Base-by-base conservation (phyloP, 2,329 filamentous ascomycete species). In the Epichloe bromicola region DNA sequence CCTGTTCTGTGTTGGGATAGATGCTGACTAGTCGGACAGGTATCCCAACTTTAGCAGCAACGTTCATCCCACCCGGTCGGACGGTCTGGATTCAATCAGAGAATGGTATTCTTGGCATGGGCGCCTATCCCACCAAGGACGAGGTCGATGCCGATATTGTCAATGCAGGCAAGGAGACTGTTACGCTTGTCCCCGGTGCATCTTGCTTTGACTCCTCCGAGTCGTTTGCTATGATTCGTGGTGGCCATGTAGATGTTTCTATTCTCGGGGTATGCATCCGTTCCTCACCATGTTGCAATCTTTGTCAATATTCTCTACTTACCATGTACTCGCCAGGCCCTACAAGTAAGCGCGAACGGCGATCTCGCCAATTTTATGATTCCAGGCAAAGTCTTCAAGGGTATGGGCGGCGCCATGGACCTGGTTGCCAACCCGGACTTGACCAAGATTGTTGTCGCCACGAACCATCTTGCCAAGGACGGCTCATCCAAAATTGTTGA, bases 351-450 rank as follows among this genome's bases (percentile, higher is more conserved):
- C 56, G 86, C 86, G 0, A 74, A 78, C 2, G 88, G 88, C 26
- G 88, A 94, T 63, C 69, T 94, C 49, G 88, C 88, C 44, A 93
- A 93, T 68, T 94, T 88, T 74, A 93, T 93, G 84, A 85, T 94
- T 55, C 88, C 88, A 0, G 88, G 88, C 23, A 93, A 91, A 67
- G 80, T 88, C 11, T 82, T 89, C 68, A 93, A 93, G 74, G 88
- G 88, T 17, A 93, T 94, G 82, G 88, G 88, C 54, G 83, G 83
- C 30, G 83, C 83, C 17, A 86, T 86, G 83, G 83, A 86, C 62
- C 69, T 86, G 7, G 81, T 86, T 11, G 82, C 79, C 38, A 85
- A 86, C 66, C 83, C 83, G 0, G 79, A 83, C 57, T 73, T 75
- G 59, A 86, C 83, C 57, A 86, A 85, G 72, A 83, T 86, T 57